phyloP scores from a whole-genome alignment of 331 rosid species.

The Quercus tomentella region DNA sequence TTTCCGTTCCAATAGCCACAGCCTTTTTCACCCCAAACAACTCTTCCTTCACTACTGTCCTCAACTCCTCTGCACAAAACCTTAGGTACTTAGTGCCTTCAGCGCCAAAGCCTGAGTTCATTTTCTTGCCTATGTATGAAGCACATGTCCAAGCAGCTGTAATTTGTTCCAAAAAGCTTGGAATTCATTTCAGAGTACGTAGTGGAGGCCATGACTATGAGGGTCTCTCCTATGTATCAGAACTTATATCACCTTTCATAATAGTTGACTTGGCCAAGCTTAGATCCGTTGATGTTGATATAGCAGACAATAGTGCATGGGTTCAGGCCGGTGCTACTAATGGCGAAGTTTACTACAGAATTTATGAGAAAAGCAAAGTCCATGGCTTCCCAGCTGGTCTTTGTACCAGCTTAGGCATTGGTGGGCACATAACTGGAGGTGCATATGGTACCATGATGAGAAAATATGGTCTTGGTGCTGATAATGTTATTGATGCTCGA shows the following conservation, averaged over 20 bases:
- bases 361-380: constrained; percentile 41
- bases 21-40: constrained; percentile 31
- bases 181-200: constrained; percentile 49
- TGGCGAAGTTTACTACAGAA: constrained; percentile 62
- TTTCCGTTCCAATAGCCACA: constrained; percentile 30
- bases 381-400: constrained; percentile 74
- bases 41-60: constrained; percentile 30
- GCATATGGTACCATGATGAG: constrained; percentile 77
- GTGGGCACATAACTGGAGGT: constrained; percentile 79
- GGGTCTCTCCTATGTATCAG: constrained; percentile 58
- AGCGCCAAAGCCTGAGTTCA: constrained; percentile 36
- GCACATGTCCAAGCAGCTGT: constrained; percentile 50
- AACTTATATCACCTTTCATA: constrained; percentile 41
- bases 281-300: constrained; percentile 33
- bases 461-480: constrained; percentile 67
- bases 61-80: constrained; percentile 14
- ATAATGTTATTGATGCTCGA: constrained; percentile 55
- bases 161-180: constrained; percentile 38
- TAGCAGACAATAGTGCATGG: constrained; percentile 44
- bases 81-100: constrained; percentile 23
- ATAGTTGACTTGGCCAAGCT: constrained; percentile 47
- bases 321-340: constrained; percentile 65
- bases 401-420: constrained; percentile 68
- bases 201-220: constrained; percentile 85
- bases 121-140: constrained; percentile 42